Conservation (phyloP, 2,329 filamentous ascomycete genomes). For the Coniella lustricola region DNA sequence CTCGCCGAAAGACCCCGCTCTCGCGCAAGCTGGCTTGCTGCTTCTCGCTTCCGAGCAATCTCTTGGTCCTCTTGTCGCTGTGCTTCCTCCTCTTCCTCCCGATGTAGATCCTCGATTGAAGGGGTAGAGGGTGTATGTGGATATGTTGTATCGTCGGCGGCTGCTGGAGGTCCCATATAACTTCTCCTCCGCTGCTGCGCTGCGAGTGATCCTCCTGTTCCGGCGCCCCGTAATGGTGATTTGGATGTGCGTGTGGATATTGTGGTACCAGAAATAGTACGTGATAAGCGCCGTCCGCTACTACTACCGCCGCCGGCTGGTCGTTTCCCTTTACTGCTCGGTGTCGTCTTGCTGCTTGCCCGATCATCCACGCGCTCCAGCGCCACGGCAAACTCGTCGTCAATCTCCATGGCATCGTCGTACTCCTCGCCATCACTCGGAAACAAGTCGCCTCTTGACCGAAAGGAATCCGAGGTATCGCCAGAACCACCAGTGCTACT, state of each 20-base stretch:
- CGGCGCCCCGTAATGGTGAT: slow-evolving; percentile 19
- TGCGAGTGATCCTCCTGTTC: too few species aligned
- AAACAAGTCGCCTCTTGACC: slow-evolving; percentile 84
- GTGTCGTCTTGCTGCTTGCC: slow-evolving; percentile 55
- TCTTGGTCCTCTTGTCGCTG: slow-evolving; percentile 46
- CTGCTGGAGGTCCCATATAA: slow-evolving; percentile 23
- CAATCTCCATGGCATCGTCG: slow-evolving; percentile 86
- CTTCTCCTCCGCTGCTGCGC: slow-evolving; percentile 17
- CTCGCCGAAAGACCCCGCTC: slow-evolving; percentile 37
- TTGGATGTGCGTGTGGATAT: slow-evolving; percentile 36
- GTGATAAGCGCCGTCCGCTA: slow-evolving; percentile 33
- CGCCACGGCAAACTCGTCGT: slow-evolving; percentile 84
- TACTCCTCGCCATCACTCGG: slow-evolving; percentile 80
- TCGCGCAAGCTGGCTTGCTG: slow-evolving; percentile 44
- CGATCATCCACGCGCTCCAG: slow-evolving; percentile 70
- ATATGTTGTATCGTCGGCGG: slow-evolving; percentile 21
- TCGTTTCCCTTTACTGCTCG: slow-evolving; percentile 53
- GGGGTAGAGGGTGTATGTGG: slow-evolving; percentile 30
- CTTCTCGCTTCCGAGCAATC: slow-evolving; percentile 44
- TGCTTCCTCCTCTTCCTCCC: slow-evolving; percentile 43
- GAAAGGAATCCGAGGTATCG: slow-evolving; percentile 76
- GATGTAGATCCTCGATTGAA: slow-evolving; percentile 44
- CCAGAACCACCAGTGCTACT: slow-evolving; percentile 76
- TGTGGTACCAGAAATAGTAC: slow-evolving; percentile 54
- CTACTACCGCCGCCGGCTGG: slow-evolving; percentile 28